These are phyloP conservation scores for Pluteus cervinus DNA, from an alignment of 768 basidiomycete species.

Conservation along the genomic window DNA sequence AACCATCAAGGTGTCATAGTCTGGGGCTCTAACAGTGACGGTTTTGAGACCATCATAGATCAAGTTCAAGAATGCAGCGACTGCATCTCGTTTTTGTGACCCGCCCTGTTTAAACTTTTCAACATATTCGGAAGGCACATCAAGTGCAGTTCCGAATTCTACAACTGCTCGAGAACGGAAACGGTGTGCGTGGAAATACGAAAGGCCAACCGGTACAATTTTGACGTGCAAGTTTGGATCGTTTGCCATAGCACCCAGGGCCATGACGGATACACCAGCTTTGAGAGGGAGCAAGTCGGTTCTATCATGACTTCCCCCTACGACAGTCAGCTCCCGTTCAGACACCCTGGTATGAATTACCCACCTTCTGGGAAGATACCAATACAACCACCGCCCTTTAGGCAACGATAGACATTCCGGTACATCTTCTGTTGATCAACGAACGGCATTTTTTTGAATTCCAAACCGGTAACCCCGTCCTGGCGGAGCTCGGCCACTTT, in stretches of 20 bases:
- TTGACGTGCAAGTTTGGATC: conserved; percentile 82
- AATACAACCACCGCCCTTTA: conserved; percentile 84
- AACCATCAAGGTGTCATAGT: conserved; percentile 98
- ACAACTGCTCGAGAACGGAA: conserved; percentile 97
- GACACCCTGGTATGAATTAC: conserved; percentile 3
- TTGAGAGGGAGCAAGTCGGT: conserved; percentile 95
- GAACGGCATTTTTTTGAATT: conserved; percentile 80
- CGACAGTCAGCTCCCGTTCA: conserved; percentile 1
- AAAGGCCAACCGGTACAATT: conserved; percentile 81
- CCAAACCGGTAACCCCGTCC: conserved; percentile 54
- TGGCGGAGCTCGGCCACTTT: conserved; percentile 53
- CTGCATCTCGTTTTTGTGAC: conserved; percentile 81
- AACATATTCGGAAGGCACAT: conserved; percentile 85
- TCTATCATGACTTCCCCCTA: conserved; percentile 97
- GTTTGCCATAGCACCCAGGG: conserved; percentile 94
- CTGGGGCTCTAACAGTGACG: conserved; percentile 91
- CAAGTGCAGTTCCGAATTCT: conserved; percentile 88
- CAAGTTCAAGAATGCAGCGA: conserved; percentile 80
- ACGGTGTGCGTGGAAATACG: conserved; percentile 72
- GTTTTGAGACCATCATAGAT: conserved; percentile 93
- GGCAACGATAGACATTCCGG: conserved; percentile 79
- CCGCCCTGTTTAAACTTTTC: conserved; percentile 92
- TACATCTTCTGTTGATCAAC: conserved; percentile 97
- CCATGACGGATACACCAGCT: conserved; percentile 97
- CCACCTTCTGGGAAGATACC: conserved; percentile 98